Base-by-base conservation (phyloP, 331 rosid genomes). In the Rosa hybrid region DNA sequence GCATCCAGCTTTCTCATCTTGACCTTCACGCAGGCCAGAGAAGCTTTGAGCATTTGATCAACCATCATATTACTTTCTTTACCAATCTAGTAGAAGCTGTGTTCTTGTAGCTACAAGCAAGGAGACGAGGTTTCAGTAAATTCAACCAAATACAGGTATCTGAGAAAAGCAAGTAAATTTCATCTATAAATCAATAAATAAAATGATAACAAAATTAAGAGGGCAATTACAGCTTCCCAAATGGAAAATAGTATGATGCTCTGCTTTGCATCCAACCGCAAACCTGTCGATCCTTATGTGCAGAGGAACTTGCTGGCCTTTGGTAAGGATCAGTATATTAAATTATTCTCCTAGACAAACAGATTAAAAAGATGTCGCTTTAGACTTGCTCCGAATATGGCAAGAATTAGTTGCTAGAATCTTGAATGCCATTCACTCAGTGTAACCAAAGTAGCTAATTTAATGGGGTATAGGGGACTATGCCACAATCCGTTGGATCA, bases 261-360 rank as follows among this genome's bases (percentile, higher is more conserved):
- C 67, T 25, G 65, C 59, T 44, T 25, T 42, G 77, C 56, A 77
- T 49, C 73, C 49, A 77, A 48, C 60, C 44, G 18, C 80, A 77
- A 64, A 77, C 68, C 77, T 70, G 57, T 11, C 48, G 2, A 69
- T 30, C 76, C 59, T 70, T 30, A 44, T 18, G 16, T 56, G 57
- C 50, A 25, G 70, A 71, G 27, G 57, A 57, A 27, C 77, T 5
- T 46, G 70, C 51, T 51, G 38, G 64, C 63, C 64, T 46, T 48
- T 62, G 54, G 70, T 27, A 79, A 79, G 60, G 59, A 30, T 30
- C 34, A 30, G 34, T 30, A 30, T 30, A 30, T 30, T 30, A 30
- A 30, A 30, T 30, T 30, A 1, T 30, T 30, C 57, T 56, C 68
- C 27, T 3, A 77, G 21, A 79, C 48, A 71, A 56, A 69, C 12